phyloP scores from a whole-genome alignment of 352 stramenopile species.

The Pythium grandisporangium region DNA sequence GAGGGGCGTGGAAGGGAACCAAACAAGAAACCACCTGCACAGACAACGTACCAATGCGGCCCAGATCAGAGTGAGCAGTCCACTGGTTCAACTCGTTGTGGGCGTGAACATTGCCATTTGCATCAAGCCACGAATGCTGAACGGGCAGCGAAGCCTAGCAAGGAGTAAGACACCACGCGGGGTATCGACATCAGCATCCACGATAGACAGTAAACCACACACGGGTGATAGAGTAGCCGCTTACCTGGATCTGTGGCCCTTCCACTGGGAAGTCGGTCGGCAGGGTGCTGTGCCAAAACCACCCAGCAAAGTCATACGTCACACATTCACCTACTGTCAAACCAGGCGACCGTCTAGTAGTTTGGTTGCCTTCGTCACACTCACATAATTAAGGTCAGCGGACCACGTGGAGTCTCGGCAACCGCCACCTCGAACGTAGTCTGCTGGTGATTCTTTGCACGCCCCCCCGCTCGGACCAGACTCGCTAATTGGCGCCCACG shows the following conservation, averaged over 20 bases:
- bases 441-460: conserved; percentile 80
- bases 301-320: neutral
- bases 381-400: conserved; percentile 39
- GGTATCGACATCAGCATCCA: neutral
- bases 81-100: conserved; percentile 73
- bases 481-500: conserved; percentile 69
- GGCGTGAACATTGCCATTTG: conserved; percentile 51
- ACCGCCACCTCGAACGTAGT: conserved; percentile 75
- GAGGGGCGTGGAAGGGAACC: no score
- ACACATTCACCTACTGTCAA: no score
- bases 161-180: neutral
- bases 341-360: no score
- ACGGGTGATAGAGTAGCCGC: neutral
- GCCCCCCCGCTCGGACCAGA: conserved; percentile 68
- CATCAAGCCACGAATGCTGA: conserved; percentile 69
- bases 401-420: conserved; percentile 40
- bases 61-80: conserved; percentile 77
- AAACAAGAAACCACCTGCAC: no score
- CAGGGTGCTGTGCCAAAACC: conserved; percentile 32
- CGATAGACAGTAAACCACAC: no score
- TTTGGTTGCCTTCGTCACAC: conserved; percentile 2
- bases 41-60: conserved; percentile 34
- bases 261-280: conserved; percentile 63
- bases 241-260: conserved; percentile 50
- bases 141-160: conserved; percentile 51